A percentile compares a stretch with the other conserved stretches of the same genome.
Conservation (phyloP, 192 early-diverging fungal genomes). For the Podila minutissima region DNA sequence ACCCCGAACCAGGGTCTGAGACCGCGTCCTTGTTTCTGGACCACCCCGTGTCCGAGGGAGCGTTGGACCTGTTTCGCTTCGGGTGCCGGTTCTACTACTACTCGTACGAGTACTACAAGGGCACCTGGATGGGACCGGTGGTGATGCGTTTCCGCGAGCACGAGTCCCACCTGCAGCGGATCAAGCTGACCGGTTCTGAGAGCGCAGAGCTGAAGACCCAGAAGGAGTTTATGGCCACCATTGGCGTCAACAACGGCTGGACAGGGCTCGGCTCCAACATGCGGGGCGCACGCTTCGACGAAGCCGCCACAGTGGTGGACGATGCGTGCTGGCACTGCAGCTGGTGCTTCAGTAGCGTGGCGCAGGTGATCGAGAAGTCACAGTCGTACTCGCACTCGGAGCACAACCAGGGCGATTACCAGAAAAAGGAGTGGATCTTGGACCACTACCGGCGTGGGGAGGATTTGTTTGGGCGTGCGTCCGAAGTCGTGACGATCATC, state of each 20-base stretch:
- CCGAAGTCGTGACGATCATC: background rate
- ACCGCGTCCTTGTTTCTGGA: slow-evolving; percentile 4
- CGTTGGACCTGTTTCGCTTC: background rate
- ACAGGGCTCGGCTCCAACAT: background rate
- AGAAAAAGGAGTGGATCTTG: slow-evolving; percentile 4
- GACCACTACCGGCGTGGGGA: background rate
- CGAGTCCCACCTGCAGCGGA: background rate
- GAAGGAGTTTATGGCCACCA: background rate
- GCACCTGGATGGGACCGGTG: slow-evolving; percentile 9
- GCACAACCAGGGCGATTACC: slow-evolving; percentile 7
- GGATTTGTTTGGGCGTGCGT: slow-evolving; percentile 12
- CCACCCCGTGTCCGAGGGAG: background rate
- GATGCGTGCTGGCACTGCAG: slow-evolving; percentile 12
- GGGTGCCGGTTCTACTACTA: slow-evolving; percentile 21
- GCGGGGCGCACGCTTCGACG: background rate
- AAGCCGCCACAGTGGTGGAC: background rate
- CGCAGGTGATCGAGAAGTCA: background rate
- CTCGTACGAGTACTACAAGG: slow-evolving; percentile 14
- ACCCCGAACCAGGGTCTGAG: background rate
- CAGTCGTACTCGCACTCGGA: slow-evolving; percentile 17
- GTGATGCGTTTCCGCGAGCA: background rate
- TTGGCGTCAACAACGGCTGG: slow-evolving; percentile 3
- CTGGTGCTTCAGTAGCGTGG: slow-evolving; percentile 15
- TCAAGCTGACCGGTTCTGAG: background rate
- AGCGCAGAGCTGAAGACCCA: background rate